Evolutionary conservation across 805 yeast genomes (phyloP), one percentile per base, ranked within the genome.

Genomic region (Soucietia sequanensis): DNA sequence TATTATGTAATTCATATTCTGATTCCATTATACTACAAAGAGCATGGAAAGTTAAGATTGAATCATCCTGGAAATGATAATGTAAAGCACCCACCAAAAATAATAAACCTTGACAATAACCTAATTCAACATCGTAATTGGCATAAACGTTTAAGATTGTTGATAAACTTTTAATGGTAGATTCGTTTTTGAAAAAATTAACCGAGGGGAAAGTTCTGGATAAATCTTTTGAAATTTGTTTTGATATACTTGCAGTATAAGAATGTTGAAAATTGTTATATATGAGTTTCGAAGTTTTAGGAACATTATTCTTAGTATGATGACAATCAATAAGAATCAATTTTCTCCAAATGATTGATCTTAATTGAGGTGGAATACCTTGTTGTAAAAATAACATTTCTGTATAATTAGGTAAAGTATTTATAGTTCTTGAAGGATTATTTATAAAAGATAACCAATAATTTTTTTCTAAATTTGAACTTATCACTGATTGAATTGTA

Each of bases 51-150:
- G 69, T 78, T 46, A 62, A 56, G 51, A 44, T 48, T 10, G 52
- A 45, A 28, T 55, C 58, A 36, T 49, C 48, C 17, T 54, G 49
- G 34, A 64, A 60, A 30, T 62, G 67, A 44, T 64, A 68, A 39
- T 73, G 63, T 24, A 80, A 58, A 4, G 80, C 78, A 2, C 82
- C 84, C 9, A 78, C 83, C 29, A 80, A 58, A 46, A 80, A 80
- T 17, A 81, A 70, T 13, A 80, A 58, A 5, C 86, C 86, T 52
- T 80, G 86, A 51, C 86, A 80, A 48, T 80, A 80, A 8, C 86
- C 86, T 44, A 80, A 73, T 44, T 79, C 81, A 34, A 70, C 69
- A 55, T 80, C 84, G 48, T 76, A 80, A 43, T 78, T 75, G 31
- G 80, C 76, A 46, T 75, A 80, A 1, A 82, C 84, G 37, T 80